These are phyloP conservation scores for Thymus mandschuricus DNA, from an alignment of 257 asterid genomes.

Conservation along the genomic window DNA sequence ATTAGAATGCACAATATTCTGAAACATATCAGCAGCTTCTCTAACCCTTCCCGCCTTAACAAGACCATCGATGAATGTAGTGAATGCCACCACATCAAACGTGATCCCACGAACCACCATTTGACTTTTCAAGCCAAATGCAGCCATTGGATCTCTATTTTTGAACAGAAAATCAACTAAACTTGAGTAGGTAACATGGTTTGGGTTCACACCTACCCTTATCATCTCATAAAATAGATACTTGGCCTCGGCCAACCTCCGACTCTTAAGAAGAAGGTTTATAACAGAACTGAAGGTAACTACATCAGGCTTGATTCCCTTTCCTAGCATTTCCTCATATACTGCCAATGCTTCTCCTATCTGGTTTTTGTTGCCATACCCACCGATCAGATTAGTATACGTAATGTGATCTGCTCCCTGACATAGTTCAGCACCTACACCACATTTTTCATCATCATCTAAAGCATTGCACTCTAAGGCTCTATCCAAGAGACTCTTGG, in stretches of 20 bases:
- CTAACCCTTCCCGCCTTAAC: constrained; percentile 60
- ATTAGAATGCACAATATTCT: constrained; percentile 48
- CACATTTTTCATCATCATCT: constrained; percentile 32
- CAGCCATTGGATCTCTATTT: constrained; percentile 52
- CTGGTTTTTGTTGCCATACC: constrained; percentile 43
- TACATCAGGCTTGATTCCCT: constrained; percentile 71
- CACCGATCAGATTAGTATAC: constrained; percentile 54
- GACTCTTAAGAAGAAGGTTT: constrained; percentile 60
- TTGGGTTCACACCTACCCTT: constrained; percentile 63
- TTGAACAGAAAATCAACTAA: constrained; percentile 63
- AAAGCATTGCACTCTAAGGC: constrained; percentile 37
- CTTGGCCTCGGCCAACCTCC: constrained; percentile 65
- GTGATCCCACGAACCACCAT: constrained; percentile 81
- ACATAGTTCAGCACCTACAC: constrained; percentile 33
- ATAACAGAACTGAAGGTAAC: constrained; percentile 65
- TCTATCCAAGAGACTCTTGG: constrained; percentile 60
- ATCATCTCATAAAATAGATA: constrained; percentile 60
- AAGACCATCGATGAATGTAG: constrained; percentile 80
- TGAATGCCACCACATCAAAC: constrained; percentile 71
- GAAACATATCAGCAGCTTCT: constrained; percentile 70
- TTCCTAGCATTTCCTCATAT: constrained; percentile 58
- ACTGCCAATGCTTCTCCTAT: constrained; percentile 60
- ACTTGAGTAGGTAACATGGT: constrained; percentile 71
- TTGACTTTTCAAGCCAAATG: constrained; percentile 70
- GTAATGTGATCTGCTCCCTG: constrained; percentile 55